phyloP scores from a whole-genome alignment of 2,329 filamentous ascomycete species.

The Sclerotinia glacialis region DNA sequence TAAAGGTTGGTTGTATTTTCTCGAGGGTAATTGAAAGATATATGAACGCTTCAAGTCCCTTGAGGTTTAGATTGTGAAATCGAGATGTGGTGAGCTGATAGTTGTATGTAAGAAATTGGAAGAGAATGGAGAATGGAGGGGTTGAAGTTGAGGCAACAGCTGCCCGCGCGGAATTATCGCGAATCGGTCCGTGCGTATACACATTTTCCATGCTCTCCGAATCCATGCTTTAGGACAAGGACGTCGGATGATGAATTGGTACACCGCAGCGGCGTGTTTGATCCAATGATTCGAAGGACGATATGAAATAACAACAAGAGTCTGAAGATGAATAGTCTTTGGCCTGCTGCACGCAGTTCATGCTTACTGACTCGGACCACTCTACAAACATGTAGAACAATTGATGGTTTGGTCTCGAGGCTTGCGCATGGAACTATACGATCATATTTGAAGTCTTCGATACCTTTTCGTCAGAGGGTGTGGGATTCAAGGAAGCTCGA shows the following conservation, averaged over 20 bases:
- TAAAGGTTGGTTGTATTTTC: background rate
- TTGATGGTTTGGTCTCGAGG: constrained; percentile 32
- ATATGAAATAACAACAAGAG: constrained; percentile 27
- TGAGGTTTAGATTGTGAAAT: background rate
- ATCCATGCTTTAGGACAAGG: background rate
- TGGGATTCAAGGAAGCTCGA: background rate
- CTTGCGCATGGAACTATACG: constrained; percentile 27
- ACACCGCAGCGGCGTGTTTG: background rate
- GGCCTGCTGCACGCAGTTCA: constrained; percentile 31
- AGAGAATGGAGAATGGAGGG: constrained; percentile 6
- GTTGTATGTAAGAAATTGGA: background rate
- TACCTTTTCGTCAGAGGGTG: background rate
- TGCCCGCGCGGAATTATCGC: constrained; percentile 14
- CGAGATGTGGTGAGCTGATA: too few relatives aligned
- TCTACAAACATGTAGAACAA: constrained; percentile 27
- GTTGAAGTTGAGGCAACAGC: constrained; percentile 16
- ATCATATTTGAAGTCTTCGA: constrained; percentile 25
- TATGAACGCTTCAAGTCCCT: background rate
- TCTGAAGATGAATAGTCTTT: constrained; percentile 33
- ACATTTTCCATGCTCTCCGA: constrained; percentile 7
- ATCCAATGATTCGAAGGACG: constrained; percentile 3
- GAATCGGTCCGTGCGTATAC: constrained; percentile 2
- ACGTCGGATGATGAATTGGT: background rate
- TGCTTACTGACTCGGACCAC: constrained; percentile 31
- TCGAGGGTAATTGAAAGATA: background rate